phyloP scores from a whole-genome alignment of 495 filamentous ascomycete genomes.

The Penicillium daleae region DNA sequence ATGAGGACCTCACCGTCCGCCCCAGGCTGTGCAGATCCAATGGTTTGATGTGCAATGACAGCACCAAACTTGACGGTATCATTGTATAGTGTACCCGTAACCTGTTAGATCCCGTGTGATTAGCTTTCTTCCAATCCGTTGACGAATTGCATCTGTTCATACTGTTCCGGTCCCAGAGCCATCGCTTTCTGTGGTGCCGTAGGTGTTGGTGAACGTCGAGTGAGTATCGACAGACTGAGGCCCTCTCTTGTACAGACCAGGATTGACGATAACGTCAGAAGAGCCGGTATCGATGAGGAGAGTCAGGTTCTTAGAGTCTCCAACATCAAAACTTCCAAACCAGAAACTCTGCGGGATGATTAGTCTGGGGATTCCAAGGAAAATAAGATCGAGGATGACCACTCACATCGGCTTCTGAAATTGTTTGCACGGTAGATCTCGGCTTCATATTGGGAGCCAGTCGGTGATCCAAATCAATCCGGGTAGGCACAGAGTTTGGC shows the following conservation, averaged over 20 bases:
- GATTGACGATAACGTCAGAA: slow-evolving; percentile 21
- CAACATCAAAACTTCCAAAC: slow-evolving; percentile 10
- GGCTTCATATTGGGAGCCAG: slow-evolving; percentile 1
- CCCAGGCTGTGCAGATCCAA: slow-evolving; percentile 9
- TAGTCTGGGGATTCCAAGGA: neutral
- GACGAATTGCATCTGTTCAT: neutral
- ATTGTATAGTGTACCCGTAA: slow-evolving; percentile 16
- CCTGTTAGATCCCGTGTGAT: neutral
- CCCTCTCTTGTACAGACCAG: slow-evolving; percentile 15
- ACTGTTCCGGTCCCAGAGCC: slow-evolving; percentile 22
- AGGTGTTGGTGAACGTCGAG: slow-evolving; percentile 15
- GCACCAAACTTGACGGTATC: slow-evolving; percentile 20
- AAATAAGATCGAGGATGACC: neutral
- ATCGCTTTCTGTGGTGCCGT: slow-evolving; percentile 21
- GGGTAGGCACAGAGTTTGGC: neutral
- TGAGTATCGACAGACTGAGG: slow-evolving; percentile 1
- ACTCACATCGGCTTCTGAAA: neutral
- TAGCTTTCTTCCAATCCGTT: neutral
- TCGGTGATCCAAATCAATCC: neutral
- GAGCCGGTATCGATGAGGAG: slow-evolving; percentile 21
- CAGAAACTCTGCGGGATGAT: neutral
- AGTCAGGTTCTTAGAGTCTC: slow-evolving; percentile 7
- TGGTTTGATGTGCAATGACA: slow-evolving; percentile 9
- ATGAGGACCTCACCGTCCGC: slow-evolving; percentile 7
- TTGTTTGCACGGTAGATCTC: neutral